A percentile compares a stretch with the other conserved stretches of the same genome.
Evolutionary conservation across 345 rosid species (phyloP).

Genomic region (Mercurialis annua): DNA sequence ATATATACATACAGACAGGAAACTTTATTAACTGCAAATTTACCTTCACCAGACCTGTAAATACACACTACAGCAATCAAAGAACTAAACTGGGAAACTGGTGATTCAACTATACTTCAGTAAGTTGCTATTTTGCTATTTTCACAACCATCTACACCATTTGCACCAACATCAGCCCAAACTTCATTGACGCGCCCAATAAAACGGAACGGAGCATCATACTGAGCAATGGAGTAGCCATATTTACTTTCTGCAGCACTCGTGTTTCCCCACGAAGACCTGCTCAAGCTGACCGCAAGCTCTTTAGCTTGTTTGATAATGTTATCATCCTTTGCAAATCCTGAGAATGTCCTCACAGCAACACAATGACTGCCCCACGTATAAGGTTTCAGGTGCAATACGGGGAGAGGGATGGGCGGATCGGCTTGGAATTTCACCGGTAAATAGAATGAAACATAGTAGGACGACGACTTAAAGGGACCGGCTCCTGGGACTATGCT

Average conservation of each 20-base stretch:
- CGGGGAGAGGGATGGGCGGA: conserved; percentile 59
- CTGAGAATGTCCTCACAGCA: conserved; percentile 64
- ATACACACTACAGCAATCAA: not conserved
- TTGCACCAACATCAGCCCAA: conserved; percentile 50
- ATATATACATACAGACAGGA: not conserved
- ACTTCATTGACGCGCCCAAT: conserved; percentile 61
- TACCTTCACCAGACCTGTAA: not conserved
- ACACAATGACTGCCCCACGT: conserved; percentile 42
- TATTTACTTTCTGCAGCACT: conserved; percentile 33
- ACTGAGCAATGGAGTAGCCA: conserved; percentile 65
- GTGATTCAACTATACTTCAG: conserved; percentile 20
- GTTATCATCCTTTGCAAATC: conserved; percentile 49
- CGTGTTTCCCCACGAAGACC: conserved; percentile 47
- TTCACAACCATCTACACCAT: conserved; percentile 26
- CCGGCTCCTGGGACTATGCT: conserved; percentile 65
- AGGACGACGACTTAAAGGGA: conserved; percentile 57
- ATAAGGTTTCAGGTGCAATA: conserved; percentile 43
- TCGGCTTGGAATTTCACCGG: conserved; percentile 50
- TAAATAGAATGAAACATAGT: conserved; percentile 46
- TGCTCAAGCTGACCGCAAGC: conserved; percentile 55
- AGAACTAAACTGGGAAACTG: not conserved
- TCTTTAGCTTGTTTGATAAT: conserved; percentile 44
- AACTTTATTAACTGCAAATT: not conserved
- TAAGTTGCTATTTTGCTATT: conserved; percentile 32
- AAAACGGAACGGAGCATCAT: conserved; percentile 52